Conservation (phyloP, 1,139 yeast species). For the Pneumocystis sp. region DNA sequence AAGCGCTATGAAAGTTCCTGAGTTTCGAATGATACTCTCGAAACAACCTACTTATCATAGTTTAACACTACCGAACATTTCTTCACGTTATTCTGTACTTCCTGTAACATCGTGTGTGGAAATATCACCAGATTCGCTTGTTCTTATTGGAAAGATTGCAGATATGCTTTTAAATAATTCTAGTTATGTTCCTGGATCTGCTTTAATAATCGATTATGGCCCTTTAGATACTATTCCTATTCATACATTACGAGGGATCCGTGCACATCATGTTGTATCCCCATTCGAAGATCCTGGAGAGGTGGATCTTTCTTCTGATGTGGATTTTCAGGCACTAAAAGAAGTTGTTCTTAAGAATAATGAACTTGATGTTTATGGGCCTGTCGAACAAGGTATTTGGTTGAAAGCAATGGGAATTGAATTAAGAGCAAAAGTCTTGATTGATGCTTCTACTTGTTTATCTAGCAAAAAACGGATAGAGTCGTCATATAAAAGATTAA, state of each 20-base stretch:
- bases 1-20: constrained; percentile 23
- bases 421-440: constrained; percentile 37
- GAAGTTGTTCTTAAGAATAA: constrained; percentile 24
- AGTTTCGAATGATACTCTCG: constrained; percentile 44
- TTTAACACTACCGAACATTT: constrained; percentile 38
- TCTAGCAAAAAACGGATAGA: constrained; percentile 32
- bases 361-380: constrained; percentile 34
- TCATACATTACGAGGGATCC: constrained; percentile 59
- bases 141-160: constrained; percentile 24
- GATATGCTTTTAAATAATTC: constrained; percentile 22
- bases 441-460: constrained; percentile 21
- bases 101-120: constrained; percentile 51
- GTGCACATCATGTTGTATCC: constrained; percentile 58
- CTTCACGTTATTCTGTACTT: constrained; percentile 38
- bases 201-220: constrained; percentile 68
- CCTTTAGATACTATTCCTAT: constrained; percentile 46
- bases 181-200: constrained; percentile 48
- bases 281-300: constrained; percentile 65
- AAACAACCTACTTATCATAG: constrained; percentile 54
- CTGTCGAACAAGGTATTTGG: constrained; percentile 70
- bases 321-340: constrained; percentile 52
- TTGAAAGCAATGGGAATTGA: constrained; percentile 64
- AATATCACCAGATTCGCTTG: constrained; percentile 61
- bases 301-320: constrained; percentile 72
- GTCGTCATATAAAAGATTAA: constrained; percentile 47